Evolutionary conservation across 1,284 basidiomycete species (phyloP).

Genomic region (Tremellales sp.): DNA sequence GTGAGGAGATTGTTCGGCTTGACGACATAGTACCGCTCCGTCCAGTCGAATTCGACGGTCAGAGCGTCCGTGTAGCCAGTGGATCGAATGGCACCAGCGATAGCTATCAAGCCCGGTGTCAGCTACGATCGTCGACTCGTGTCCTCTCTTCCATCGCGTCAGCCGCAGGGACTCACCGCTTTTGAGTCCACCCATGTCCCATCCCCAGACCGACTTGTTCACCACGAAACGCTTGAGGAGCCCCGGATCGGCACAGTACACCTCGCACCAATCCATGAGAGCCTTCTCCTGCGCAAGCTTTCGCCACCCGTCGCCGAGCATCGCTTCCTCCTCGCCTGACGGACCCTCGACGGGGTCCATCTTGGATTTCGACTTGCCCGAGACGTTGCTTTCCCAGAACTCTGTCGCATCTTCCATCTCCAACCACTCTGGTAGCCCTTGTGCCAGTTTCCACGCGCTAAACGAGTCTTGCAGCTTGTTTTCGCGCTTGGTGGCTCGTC

Average conservation of each 20-base stretch:
- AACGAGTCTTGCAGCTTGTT: constrained; percentile 6
- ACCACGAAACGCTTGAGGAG: constrained; percentile 64
- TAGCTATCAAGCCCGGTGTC: constrained; percentile 42
- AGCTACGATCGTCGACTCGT: no score
- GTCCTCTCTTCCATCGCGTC: not conserved
- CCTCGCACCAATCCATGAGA: constrained; percentile 65
- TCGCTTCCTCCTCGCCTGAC: not conserved
- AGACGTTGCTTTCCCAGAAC: constrained; percentile 15
- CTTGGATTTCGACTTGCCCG: not conserved
- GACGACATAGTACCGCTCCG: constrained; percentile 55
- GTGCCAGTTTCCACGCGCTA: constrained; percentile 9
- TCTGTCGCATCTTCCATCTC: constrained; percentile 15
- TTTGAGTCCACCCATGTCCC: constrained; percentile 61
- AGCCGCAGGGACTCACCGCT: constrained; percentile 21
- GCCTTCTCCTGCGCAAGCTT: not conserved
- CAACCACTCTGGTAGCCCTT: constrained; percentile 28
- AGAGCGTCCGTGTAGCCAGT: constrained; percentile 57
- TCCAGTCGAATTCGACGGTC: constrained; percentile 53
- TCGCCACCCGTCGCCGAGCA: constrained; percentile 7
- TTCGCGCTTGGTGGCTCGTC: constrained; percentile 8
- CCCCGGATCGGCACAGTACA: constrained; percentile 60
- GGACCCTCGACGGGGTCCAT: constrained; percentile 8
- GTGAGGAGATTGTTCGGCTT: constrained; percentile 61
- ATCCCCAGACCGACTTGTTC: constrained; percentile 63
- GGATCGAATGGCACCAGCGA: constrained; percentile 55